Percentiles rank a stretch among this genome's conserved stretches.
These are phyloP conservation scores for Coccomyxa sp. DNA, from an alignment of 139 green algal genomes.

Conservation along the genomic window DNA sequence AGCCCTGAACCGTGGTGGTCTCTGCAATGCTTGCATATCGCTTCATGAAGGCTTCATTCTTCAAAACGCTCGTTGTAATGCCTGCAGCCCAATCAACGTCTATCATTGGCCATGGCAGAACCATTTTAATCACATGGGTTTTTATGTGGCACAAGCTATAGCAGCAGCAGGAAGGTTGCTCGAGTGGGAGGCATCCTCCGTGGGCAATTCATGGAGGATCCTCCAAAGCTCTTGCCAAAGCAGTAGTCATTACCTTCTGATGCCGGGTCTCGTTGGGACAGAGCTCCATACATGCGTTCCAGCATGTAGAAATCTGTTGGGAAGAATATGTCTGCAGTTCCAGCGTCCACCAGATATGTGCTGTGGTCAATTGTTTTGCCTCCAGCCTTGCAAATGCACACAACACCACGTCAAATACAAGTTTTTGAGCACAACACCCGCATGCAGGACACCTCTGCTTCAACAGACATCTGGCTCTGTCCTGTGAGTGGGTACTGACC, in stretches of 20 bases:
- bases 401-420: neutral
- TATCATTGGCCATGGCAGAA: too few species aligned
- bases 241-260: too few species aligned
- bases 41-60: slow-evolving; percentile 50
- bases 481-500: slow-evolving; percentile 7
- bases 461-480: neutral
- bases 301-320: slow-evolving; percentile 80
- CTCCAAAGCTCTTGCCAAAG: too few species aligned
- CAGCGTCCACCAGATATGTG: slow-evolving; percentile 43
- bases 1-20: slow-evolving; percentile 51
- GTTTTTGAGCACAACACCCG: neutral
- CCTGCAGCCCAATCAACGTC: neutral
- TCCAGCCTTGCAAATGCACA: slow-evolving; percentile 19
- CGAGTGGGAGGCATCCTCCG: too few species aligned
- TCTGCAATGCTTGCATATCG: slow-evolving; percentile 35
- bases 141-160: too few species aligned
- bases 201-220: too few species aligned
- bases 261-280: neutral
- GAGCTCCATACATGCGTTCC: slow-evolving; percentile 39
- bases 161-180: too few species aligned
- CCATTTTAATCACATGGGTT: too few species aligned
- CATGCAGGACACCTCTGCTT: neutral
- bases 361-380: slow-evolving; percentile 50
- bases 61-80: slow-evolving; percentile 7
- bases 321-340: slow-evolving; percentile 86